Percentiles rank a stretch among this genome's conserved stretches.
Evolutionary conservation across 2,329 filamentous ascomycete species (phyloP).

Genomic region (Alternaria viburni): DNA sequence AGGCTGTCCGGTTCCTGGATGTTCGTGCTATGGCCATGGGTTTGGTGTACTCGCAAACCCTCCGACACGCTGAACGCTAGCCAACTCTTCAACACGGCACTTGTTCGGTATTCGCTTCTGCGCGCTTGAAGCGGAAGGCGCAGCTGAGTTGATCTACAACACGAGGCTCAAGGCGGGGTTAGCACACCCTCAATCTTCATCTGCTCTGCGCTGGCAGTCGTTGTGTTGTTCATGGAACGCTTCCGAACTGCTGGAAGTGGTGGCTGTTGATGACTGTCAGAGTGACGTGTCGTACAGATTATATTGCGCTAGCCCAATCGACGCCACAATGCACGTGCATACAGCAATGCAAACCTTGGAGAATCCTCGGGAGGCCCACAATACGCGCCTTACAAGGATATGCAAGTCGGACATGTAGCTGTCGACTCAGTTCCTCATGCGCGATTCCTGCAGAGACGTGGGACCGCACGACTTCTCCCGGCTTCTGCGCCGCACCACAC

Average conservation of each 20-base stretch:
- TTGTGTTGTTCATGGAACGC: conserved; percentile 35
- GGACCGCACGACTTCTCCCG: conserved; percentile 3
- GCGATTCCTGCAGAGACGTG: conserved; percentile 1
- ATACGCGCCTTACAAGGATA: conserved; percentile 3
- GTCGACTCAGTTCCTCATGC: conserved; percentile 4
- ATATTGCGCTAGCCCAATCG: conserved; percentile 19
- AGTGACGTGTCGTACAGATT: conserved; percentile 32
- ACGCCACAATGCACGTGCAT: conserved; percentile 16
- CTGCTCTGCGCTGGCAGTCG: conserved; percentile 35
- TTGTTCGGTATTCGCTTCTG: conserved; percentile 21
- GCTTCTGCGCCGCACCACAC: conserved; percentile 5
- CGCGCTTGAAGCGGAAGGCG: conserved; percentile 13
- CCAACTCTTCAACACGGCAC: conserved; percentile 17
- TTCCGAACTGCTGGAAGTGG: conserved; percentile 20
- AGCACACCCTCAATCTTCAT: conserved; percentile 24
- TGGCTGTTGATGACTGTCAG: conserved; percentile 25
- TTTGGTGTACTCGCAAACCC: conserved; percentile 23
- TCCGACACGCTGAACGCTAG: conserved; percentile 12
- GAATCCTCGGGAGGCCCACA: conserved; percentile 9
- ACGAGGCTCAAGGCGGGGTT: conserved; percentile 26
- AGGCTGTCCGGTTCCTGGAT: conserved; percentile 30
- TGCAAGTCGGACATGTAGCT: conserved; percentile 8
- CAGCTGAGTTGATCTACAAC: conserved; percentile 12
- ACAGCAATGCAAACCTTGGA: conserved; percentile 7
- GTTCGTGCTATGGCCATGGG: conserved; percentile 34